Evolutionary conservation across 257 asterid species (phyloP), one percentile per base, ranked within the genome.

Genomic region (Henckelia pumila): DNA sequence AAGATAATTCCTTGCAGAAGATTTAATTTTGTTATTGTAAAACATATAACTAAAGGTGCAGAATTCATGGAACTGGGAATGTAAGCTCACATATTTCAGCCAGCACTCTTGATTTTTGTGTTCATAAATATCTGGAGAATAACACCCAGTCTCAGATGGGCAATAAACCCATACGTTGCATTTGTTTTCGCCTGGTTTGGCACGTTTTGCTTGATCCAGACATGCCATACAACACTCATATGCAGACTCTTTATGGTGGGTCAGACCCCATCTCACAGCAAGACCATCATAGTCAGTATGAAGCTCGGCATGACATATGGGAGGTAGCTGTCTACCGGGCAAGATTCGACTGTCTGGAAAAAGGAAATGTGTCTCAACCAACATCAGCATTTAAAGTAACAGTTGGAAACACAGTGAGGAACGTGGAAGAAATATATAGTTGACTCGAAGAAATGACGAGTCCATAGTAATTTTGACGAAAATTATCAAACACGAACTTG

Each of bases 131-230:
- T 93, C 99, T n/a, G 96, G 99, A 68, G 96, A 90, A 85, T 77
- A 71, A 83, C 99, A 93, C 24, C 99, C 99, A 1, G 69, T 70
- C 77, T 86, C 92, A 0, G 85, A 77, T 3, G 99, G 97, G 72
- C 99, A 90, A 71, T 90, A 93, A 53, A 93, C 99, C 96, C 97
- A 93, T 61, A 84, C 65, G 59, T 90, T 93, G 86, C 99, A 93
- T 83, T 80, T 90, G 19, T 10, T 32, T 67, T 71, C 77, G 17
- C 79, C 85, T 0, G 92, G 82, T 66, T 64, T 82, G 2, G 99
- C 91, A 19, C 66, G 86, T 76, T 75, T 88, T 28, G 97, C 94
- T 21, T 88, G 96, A 63, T 90, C 77, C 68, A 94, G 64, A 78
- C 99, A 94, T 16, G 97, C 86, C 96, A 85, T 86, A 55, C 97